Evolutionary conservation across 73 alveolate genomes (phyloP).

Genomic region (Paramecium primaurelia): DNA sequence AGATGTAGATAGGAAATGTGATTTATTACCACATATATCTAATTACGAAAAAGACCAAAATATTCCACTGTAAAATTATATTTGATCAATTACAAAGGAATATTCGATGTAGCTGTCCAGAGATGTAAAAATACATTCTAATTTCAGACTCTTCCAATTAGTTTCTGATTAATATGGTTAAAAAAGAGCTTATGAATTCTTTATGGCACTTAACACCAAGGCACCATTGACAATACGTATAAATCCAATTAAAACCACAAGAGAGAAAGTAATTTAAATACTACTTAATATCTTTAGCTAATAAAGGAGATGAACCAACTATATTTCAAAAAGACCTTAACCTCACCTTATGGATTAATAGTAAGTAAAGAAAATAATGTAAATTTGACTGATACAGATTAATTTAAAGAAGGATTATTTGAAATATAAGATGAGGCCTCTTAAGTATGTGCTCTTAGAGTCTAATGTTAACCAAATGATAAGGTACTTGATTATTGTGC

Average conservation of each 20-base stretch:
- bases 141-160: slow-evolving; percentile 61
- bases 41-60: slow-evolving; percentile 3
- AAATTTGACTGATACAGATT: slow-evolving; percentile 67
- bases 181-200: slow-evolving; percentile 68
- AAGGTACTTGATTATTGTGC: slow-evolving; percentile 80
- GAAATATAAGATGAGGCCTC: slow-evolving; percentile 85
- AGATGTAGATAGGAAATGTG: slow-evolving; percentile 41
- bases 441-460: slow-evolving; percentile 76
- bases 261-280: slow-evolving; percentile 62
- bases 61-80: slow-evolving; percentile 57
- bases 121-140: slow-evolving; percentile 57
- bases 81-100: slow-evolving; percentile 50
- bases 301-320: slow-evolving; percentile 51
- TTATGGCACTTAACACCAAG: slow-evolving; percentile 65
- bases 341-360: slow-evolving; percentile 72
- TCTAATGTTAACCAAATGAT: slow-evolving; percentile 76
- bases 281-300: slow-evolving; percentile 27
- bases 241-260: slow-evolving; percentile 72
- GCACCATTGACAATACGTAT: slow-evolving; percentile 74
- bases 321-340: slow-evolving; percentile 59
- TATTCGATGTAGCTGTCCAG: slow-evolving; percentile 74
- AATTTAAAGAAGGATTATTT: slow-evolving; percentile 72
- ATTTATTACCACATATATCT: not conserved
- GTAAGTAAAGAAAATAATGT: slow-evolving; percentile 63
- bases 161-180: slow-evolving; percentile 75